Evolutionary conservation across 1,284 basidiomycete species (phyloP), one percentile per base, ranked within the genome.

Genomic region (Heterobasidion irregulare): DNA sequence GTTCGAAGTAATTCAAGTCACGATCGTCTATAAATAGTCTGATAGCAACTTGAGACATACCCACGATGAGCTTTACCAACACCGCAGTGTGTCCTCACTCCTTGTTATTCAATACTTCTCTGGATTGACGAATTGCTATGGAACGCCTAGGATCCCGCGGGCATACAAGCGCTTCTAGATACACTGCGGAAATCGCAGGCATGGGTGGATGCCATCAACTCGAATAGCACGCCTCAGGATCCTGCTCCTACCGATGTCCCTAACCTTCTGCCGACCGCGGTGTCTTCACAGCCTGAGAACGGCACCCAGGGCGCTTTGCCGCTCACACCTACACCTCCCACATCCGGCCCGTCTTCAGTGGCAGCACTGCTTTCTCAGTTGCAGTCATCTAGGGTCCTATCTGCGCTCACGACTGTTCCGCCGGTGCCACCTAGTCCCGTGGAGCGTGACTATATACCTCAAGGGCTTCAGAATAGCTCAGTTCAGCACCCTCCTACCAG

Each of bases 351-450:
- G 10, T 49, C 70, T 26, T 75, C 76, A 5, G 84, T 89, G 19
- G 84, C 86, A 35, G 73, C 78, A 44, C 68, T 89, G n/a, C 75
- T 89, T 52, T 84, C 85, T 35, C 85, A 86, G 63, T 65, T 89
- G 53, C 77, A 78, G 52, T 57, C 59, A 16, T 60, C 65, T 38
- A 53, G 63, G 26, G 53, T 36, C 18, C 55, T 57, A 26, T 5
- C 26, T 48, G 58, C 53, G 56, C 54, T 55, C 44, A 56, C 50
- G 19, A 18, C 54, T 45, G 53, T 54, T n/a, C 35, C 59, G 49
- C 47, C 50, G 18, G 38, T 41, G 38, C 16, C 44, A 43, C 16
- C 34, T 47, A 55, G 50, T 34, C 46, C 50, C 12, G 51, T 36
- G 10, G 33, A 26, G 6, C 56, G 52, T 47, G 26, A 50, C n/a